Conservation (phyloP, 768 basidiomycete species). For the Panus rudis region DNA sequence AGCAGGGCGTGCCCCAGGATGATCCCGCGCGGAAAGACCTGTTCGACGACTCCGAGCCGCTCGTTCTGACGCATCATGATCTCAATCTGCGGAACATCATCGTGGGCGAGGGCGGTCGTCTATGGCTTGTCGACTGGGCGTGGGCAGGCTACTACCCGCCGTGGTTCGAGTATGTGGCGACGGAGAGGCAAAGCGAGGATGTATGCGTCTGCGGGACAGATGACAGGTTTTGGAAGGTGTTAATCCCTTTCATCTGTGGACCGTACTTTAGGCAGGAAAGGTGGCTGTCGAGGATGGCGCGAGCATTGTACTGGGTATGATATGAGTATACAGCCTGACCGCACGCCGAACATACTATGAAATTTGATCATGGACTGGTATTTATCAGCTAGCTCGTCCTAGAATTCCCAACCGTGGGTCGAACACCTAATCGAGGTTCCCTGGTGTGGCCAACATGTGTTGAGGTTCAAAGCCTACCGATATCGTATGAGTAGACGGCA, state of each 20-base stretch:
- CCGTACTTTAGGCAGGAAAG: conserved; percentile 6
- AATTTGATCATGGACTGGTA: too few relatives aligned
- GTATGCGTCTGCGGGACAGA: conserved; percentile 3
- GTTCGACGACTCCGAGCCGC: conserved; percentile 12
- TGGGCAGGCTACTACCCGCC: conserved; percentile 12
- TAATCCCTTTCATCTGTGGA: conserved; percentile 9
- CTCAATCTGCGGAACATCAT: conserved; percentile 13
- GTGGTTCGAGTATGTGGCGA: conserved; percentile 11
- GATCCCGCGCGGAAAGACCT: background rate
- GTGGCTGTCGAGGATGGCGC: conserved; percentile 1
- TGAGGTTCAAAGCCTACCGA: too few relatives aligned
- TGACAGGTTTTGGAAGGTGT: conserved; percentile 3
- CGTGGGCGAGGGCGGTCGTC: conserved; percentile 8
- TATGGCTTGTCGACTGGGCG: conserved; percentile 19
- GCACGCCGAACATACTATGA: too few relatives aligned
- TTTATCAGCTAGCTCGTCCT: too few relatives aligned
- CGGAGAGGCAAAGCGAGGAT: conserved; percentile 2
- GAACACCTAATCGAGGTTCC: too few relatives aligned
- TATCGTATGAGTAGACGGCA: too few relatives aligned
- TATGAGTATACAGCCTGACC: too few relatives aligned
- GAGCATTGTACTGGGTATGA: conserved; percentile 2
- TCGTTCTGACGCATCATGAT: conserved; percentile 16
- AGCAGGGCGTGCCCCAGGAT: too few relatives aligned
- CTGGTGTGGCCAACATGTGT: too few relatives aligned
- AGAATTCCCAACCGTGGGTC: too few relatives aligned